Percentiles rank a stretch among this genome's conserved stretches.
Conservation (phyloP, 371 early-diverging fungal genomes). For the Zychaea mexicana region DNA sequence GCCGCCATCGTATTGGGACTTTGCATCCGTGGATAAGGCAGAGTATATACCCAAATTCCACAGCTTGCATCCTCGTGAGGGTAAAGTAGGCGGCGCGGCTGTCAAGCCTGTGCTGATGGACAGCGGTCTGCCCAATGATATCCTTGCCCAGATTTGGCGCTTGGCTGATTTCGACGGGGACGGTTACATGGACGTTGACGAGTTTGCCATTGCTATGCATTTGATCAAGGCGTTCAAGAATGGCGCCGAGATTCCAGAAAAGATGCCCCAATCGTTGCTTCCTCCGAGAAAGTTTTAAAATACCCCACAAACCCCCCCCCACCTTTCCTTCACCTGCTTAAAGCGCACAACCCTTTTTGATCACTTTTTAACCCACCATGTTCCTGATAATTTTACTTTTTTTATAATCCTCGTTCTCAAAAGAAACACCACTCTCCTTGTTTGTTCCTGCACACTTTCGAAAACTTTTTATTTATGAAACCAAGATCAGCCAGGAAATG, state of each 20-base stretch:
- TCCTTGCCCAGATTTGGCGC: conserved; percentile 70
- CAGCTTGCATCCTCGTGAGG: conserved; percentile 59
- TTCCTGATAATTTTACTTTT: too few species aligned
- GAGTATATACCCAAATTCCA: conserved; percentile 49
- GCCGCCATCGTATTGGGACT: conserved; percentile 63
- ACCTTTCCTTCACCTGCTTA: not conserved
- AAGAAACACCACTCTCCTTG: not conserved
- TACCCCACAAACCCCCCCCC: not conserved
- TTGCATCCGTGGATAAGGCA: conserved; percentile 54
- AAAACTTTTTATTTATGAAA: conserved; percentile 39
- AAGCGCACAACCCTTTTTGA: not conserved
- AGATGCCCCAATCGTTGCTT: conserved; percentile 51
- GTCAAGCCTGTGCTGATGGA: conserved; percentile 64
- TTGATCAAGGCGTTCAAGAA: conserved; percentile 50
- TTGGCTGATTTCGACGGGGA: conserved; percentile 72
- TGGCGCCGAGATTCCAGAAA: conserved; percentile 60
- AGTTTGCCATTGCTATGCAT: conserved; percentile 75
- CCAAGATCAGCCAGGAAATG: conserved; percentile 89
- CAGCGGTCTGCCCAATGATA: conserved; percentile 58
- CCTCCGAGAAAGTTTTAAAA: conserved; percentile 45
- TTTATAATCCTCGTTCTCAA: too few species aligned
- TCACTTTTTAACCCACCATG: too few species aligned
- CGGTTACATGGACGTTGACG: conserved; percentile 72
- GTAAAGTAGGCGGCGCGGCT: conserved; percentile 59
- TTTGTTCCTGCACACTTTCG: not conserved